A percentile compares a stretch with the other conserved stretches of the same genome.
Conservation (phyloP, 371 early-diverging fungal genomes). For the Haplosporangium sp. region DNA sequence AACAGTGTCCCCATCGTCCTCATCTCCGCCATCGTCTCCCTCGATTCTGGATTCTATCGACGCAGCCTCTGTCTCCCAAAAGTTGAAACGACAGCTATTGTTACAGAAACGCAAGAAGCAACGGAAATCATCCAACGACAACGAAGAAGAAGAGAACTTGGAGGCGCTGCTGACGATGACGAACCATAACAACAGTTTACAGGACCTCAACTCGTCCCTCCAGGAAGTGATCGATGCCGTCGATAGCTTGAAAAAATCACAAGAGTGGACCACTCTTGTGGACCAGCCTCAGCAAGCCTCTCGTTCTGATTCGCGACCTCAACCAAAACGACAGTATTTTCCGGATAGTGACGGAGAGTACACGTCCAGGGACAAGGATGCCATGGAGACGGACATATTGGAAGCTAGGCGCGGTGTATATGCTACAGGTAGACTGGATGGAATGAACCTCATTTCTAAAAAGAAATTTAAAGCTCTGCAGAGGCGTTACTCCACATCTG, state of each 20-base stretch:
- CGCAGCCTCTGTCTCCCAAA: constrained; percentile 43
- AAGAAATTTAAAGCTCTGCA: constrained; percentile 27
- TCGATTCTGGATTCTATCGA: constrained; percentile 42
- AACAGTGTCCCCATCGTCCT: constrained; percentile 23
- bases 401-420: constrained; percentile 39
- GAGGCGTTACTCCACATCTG: constrained; percentile 17
- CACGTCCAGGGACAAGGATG: constrained; percentile 47
- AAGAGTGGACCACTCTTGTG: constrained; percentile 33
- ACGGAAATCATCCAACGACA: constrained; percentile 11
- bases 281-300: constrained; percentile 14
- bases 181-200: constrained; percentile 39
- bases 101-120: constrained; percentile 50
- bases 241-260: constrained; percentile 18
- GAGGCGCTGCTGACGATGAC: constrained; percentile 40
- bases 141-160: constrained; percentile 38
- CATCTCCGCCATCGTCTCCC: constrained; percentile 10
- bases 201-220: constrained; percentile 42
- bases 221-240: constrained; percentile 50
- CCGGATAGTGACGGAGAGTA: constrained; percentile 50
- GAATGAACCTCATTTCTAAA: constrained; percentile 36
- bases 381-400: constrained; percentile 14
- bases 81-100: constrained; percentile 43
- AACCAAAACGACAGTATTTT: constrained; percentile 1
- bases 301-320: background rate
- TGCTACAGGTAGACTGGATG: constrained; percentile 40